Percentiles rank a stretch among this genome's conserved stretches.
These are phyloP conservation scores for Cladophialophora exuberans DNA, from an alignment of 2,329 filamentous ascomycete species.

Conservation along the genomic window DNA sequence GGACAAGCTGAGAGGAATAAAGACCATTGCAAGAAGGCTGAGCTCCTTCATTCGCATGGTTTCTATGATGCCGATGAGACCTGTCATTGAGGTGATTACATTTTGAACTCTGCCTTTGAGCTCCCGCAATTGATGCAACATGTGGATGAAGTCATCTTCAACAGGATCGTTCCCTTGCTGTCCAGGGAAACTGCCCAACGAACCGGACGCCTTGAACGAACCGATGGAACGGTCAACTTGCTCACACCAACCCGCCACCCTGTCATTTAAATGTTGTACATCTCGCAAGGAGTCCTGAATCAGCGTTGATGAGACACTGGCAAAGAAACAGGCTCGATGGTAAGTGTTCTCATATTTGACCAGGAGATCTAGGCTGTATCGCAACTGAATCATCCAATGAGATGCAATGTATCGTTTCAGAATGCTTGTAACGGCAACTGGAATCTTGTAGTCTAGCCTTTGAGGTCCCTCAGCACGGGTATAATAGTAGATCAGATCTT, in stretches of 20 bases:
- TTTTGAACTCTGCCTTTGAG: background rate
- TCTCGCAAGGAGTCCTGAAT: slow-evolving; percentile 4
- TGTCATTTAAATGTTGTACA: slow-evolving; percentile 2
- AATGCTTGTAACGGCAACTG: background rate
- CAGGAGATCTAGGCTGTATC: background rate
- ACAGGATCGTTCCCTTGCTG: background rate
- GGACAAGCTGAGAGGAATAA: background rate
- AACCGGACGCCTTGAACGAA: background rate
- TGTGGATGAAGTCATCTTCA: slow-evolving; percentile 5
- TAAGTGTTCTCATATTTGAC: slow-evolving; percentile 8
- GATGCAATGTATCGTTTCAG: slow-evolving; percentile 2
- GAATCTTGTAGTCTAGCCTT: background rate
- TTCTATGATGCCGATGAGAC: slow-evolving; percentile 6
- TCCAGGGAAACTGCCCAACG: slow-evolving; percentile 1
- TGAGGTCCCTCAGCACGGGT: background rate
- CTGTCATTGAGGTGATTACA: slow-evolving; percentile 4
- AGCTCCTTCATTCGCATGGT: slow-evolving; percentile 5
- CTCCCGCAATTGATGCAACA: background rate
- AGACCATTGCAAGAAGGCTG: slow-evolving; percentile 4
- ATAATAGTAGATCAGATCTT: slow-evolving; percentile 4
- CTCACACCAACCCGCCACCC: slow-evolving; percentile 3
- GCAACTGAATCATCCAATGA: slow-evolving; percentile 2
- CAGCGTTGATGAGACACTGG: slow-evolving; percentile 3
- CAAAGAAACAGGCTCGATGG: slow-evolving; percentile 1
- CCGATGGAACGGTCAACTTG: slow-evolving; percentile 1